Evolutionary conservation across 495 filamentous ascomycete genomes (phyloP).

Genomic region (Neurospora tetrasperma): DNA sequence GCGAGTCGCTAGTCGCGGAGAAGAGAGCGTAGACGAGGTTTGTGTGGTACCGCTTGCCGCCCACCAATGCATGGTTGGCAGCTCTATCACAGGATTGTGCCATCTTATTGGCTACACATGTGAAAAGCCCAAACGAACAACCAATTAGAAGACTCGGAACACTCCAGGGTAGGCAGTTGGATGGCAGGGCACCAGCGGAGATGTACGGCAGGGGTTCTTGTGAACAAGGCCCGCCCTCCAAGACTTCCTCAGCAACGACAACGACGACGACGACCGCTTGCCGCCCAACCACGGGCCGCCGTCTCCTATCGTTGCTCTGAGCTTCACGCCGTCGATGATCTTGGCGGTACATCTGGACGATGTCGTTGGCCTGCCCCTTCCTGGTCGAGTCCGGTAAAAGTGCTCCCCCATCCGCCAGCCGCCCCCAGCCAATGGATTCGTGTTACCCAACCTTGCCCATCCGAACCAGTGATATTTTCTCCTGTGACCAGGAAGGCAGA

Average conservation of each 20-base stretch:
- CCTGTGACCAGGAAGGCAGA: background rate
- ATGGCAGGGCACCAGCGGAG: slow-evolving; percentile 7
- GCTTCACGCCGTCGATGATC: background rate
- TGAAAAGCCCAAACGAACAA: slow-evolving; percentile 8
- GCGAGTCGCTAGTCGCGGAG: slow-evolving; percentile 2
- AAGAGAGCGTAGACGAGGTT: background rate
- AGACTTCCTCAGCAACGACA: background rate
- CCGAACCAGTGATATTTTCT: background rate
- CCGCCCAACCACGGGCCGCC: slow-evolving; percentile 23
- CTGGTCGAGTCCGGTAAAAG: slow-evolving; percentile 19
- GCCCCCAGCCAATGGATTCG: slow-evolving; percentile 19
- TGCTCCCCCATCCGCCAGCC: slow-evolving; percentile 11
- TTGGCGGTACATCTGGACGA: slow-evolving; percentile 8
- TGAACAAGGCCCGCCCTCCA: background rate
- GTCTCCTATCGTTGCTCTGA: slow-evolving; percentile 6
- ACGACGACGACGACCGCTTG: slow-evolving; percentile 6
- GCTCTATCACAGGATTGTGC: slow-evolving; percentile 21
- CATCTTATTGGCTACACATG: slow-evolving; percentile 20
- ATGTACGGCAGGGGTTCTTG: background rate
- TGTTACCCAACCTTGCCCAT: background rate
- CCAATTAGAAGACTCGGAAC: slow-evolving; percentile 14
- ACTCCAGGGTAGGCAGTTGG: slow-evolving; percentile 14
- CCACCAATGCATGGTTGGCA: slow-evolving; percentile 25
- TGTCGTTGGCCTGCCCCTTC: slow-evolving; percentile 10
- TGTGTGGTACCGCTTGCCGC: slow-evolving; percentile 27